Percentiles rank a stretch among this genome's conserved stretches.
Conservation (phyloP, 179 eudicot genomes). For the Nepenthes alata region DNA sequence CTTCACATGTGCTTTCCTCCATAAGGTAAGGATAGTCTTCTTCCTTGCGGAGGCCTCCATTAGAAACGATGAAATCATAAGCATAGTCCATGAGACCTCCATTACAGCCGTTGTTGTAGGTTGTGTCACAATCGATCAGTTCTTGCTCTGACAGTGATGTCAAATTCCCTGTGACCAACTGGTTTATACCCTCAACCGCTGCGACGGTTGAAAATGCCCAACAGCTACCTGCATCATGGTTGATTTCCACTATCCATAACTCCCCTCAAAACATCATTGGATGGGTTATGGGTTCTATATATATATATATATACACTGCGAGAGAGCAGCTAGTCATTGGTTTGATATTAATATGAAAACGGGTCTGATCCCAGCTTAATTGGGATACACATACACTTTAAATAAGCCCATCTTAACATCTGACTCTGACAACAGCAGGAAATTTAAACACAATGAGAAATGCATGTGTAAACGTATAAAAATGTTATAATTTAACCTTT, state of each 20-base stretch:
- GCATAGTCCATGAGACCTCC: conserved; percentile 87
- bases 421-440: background rate
- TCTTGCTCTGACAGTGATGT: conserved; percentile 65
- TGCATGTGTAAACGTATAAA: background rate
- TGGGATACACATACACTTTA: background rate
- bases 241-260: background rate
- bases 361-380: too few relatives aligned
- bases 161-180: conserved; percentile 59
- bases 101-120: conserved; percentile 50
- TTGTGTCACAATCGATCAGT: conserved; percentile 56
- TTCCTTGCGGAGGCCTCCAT: conserved; percentile 59
- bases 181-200: conserved; percentile 72
- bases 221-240: conserved; percentile 40
- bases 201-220: conserved; percentile 80
- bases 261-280: too few relatives aligned
- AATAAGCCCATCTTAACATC: background rate
- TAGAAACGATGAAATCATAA: conserved; percentile 37
- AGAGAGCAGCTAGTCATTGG: too few relatives aligned
- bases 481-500: background rate
- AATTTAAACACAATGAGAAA: background rate
- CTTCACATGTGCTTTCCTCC: conserved; percentile 75
- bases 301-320: too few relatives aligned
- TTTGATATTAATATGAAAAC: too few relatives aligned
- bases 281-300: too few relatives aligned
- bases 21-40: conserved; percentile 69